These are phyloP conservation scores for Erigeron canadensis DNA, from an alignment of 129 eudicot species.

Conservation along the genomic window DNA sequence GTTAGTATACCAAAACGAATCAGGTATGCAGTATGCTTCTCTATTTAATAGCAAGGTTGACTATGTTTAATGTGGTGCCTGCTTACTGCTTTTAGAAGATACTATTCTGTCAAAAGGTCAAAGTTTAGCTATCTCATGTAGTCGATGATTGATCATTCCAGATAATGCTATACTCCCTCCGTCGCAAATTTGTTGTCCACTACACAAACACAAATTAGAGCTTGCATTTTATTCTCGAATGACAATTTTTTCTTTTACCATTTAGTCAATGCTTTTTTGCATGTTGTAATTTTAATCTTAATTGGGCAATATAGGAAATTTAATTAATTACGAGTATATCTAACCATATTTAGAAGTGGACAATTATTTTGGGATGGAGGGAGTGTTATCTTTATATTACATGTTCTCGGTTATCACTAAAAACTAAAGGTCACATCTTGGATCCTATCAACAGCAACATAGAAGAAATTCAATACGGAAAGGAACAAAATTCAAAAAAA, in stretches of 20 bases:
- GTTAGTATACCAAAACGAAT: constrained; percentile 86
- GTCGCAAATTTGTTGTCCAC: no score
- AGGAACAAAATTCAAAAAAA: not conserved
- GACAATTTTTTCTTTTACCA: not conserved
- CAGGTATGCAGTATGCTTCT: constrained; percentile 68
- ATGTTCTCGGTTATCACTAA: not conserved
- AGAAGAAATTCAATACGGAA: not conserved
- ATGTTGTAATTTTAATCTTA: no score
- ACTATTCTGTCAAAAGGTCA: not conserved
- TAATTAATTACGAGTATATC: no score
- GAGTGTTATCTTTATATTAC: not conserved
- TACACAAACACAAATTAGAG: no score
- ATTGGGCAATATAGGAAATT: no score
- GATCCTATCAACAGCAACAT: not conserved
- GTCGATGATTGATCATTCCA: no score
- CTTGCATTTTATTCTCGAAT: no score
- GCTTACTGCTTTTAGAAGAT: not conserved
- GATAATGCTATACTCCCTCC: no score
- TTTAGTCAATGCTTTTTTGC: not conserved
- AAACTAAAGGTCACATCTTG: not conserved
- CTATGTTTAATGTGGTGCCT: not conserved
- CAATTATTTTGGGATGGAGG: no score
- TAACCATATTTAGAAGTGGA: no score
- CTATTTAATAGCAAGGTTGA: not conserved
- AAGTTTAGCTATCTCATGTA: no score